phyloP scores from a whole-genome alignment of 768 basidiomycete genomes.

The Termitomyces sp. region DNA sequence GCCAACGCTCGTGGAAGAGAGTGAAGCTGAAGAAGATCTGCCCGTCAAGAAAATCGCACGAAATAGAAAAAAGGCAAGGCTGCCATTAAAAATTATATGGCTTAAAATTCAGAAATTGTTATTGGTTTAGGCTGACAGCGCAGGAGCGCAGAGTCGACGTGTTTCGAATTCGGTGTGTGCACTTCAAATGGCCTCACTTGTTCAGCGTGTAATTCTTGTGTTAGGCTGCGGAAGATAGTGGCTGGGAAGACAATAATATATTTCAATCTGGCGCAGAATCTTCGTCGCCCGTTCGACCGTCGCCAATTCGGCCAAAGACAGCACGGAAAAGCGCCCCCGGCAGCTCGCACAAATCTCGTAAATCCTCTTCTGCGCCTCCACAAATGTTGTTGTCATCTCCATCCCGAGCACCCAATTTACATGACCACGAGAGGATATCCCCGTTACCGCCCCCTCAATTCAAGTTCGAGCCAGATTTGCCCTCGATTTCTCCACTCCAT shows the following conservation, averaged over 20 bases:
- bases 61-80: slow-evolving; percentile 51
- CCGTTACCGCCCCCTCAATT: slow-evolving; percentile 45
- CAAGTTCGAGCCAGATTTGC: slow-evolving; percentile 50
- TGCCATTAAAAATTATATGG: neutral
- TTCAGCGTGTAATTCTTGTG: slow-evolving; percentile 1
- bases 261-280: slow-evolving; percentile 89
- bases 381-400: slow-evolving; percentile 38
- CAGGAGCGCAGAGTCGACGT: slow-evolving; percentile 48
- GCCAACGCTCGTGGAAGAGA: slow-evolving; percentile 58
- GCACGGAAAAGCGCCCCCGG: slow-evolving; percentile 31
- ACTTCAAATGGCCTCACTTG: slow-evolving; percentile 5
- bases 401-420: slow-evolving; percentile 27
- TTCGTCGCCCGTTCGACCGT: slow-evolving; percentile 69
- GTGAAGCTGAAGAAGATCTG: slow-evolving; percentile 65
- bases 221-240: slow-evolving; percentile 55
- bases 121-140: slow-evolving; percentile 36
- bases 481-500: slow-evolving; percentile 22
- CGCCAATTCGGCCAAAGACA: slow-evolving; percentile 41
- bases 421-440: slow-evolving; percentile 10
- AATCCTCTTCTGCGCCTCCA: slow-evolving; percentile 70
- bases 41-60: slow-evolving; percentile 55
- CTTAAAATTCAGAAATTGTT: slow-evolving; percentile 2
- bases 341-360: slow-evolving; percentile 49
- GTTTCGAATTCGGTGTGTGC: slow-evolving; percentile 39
- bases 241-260: slow-evolving; percentile 88